phyloP scores from a whole-genome alignment of 2,329 filamentous ascomycete genomes.

The Colletotrichum destructivum region DNA sequence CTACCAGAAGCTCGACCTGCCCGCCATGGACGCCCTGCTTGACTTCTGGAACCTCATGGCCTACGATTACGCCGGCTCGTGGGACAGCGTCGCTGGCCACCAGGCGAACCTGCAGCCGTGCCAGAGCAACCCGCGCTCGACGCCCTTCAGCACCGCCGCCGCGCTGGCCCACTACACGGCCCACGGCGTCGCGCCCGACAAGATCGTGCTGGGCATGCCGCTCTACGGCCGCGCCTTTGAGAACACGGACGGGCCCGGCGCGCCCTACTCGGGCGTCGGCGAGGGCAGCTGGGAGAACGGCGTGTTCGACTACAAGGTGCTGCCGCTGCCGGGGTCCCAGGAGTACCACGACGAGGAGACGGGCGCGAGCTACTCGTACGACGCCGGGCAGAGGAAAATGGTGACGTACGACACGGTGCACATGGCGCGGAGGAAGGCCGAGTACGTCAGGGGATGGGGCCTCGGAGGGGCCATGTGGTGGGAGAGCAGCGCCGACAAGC shows the following conservation, averaged over 20 bases:
- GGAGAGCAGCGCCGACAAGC: slow-evolving; percentile 87
- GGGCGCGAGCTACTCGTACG: slow-evolving; percentile 84
- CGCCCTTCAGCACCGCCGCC: slow-evolving; percentile 82
- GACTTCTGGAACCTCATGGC: slow-evolving; percentile 90
- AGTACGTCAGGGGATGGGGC: slow-evolving; percentile 75
- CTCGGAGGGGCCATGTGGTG: slow-evolving; percentile 98
- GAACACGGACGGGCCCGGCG: slow-evolving; percentile 82
- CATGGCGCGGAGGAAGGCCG: slow-evolving; percentile 78
- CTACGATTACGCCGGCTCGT: slow-evolving; percentile 89
- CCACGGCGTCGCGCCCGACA: slow-evolving; percentile 75
- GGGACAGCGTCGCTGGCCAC: slow-evolving; percentile 81
- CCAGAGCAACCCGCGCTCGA: slow-evolving; percentile 69
- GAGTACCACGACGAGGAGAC: slow-evolving; percentile 76
- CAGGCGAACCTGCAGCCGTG: slow-evolving; percentile 83
- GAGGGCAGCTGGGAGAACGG: slow-evolving; percentile 88
- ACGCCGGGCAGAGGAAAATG: slow-evolving; percentile 73
- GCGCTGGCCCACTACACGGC: slow-evolving; percentile 81
- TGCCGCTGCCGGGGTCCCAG: slow-evolving; percentile 78
- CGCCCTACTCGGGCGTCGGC: slow-evolving; percentile 79
- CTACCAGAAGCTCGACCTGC: slow-evolving; percentile 74
- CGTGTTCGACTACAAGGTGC: slow-evolving; percentile 89
- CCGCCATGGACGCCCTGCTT: slow-evolving; percentile 75
- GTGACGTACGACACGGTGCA: slow-evolving; percentile 84
- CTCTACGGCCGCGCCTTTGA: slow-evolving; percentile 91
- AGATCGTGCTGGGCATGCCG: slow-evolving; percentile 92